A percentile compares a stretch with the other conserved stretches of the same genome.
phyloP scores from a whole-genome alignment of 2,329 filamentous ascomycete species.

The Knufia fluminis region DNA sequence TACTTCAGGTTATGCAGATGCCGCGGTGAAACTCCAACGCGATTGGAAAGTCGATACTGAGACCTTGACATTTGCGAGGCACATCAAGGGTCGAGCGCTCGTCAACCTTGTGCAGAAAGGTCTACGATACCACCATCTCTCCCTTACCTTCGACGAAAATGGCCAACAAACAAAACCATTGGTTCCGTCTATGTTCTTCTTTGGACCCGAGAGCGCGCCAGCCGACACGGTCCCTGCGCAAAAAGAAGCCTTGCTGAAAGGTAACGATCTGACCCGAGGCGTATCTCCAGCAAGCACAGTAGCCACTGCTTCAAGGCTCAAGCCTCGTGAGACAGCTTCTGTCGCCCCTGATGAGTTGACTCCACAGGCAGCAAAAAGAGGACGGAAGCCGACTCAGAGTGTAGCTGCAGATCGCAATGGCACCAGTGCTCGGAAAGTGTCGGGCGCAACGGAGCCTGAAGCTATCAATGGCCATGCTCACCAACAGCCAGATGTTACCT shows the following conservation, averaged over 20 bases:
- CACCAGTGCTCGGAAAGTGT: constrained; percentile 24
- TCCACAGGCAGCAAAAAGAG: constrained; percentile 27
- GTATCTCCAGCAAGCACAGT: constrained; percentile 7
- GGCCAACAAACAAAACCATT: constrained; percentile 23
- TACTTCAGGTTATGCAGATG: constrained; percentile 46
- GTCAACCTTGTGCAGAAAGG: constrained; percentile 56
- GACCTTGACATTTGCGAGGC: constrained; percentile 50
- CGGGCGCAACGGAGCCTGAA: constrained; percentile 17
- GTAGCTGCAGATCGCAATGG: constrained; percentile 26
- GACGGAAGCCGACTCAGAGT: constrained; percentile 20
- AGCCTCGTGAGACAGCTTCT: constrained; percentile 22
- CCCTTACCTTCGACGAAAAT: constrained; percentile 16
- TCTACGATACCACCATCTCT: constrained; percentile 44
- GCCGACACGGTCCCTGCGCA: constrained; percentile 18
- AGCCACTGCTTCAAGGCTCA: constrained; percentile 15
- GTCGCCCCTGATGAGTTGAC: constrained; percentile 23
- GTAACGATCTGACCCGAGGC: not conserved
- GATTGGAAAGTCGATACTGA: constrained; percentile 57
- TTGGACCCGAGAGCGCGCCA: constrained; percentile 36
- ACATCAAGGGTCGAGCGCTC: constrained; percentile 50
- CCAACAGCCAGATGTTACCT: constrained; percentile 16
- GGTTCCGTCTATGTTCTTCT: constrained; percentile 36
- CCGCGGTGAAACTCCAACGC: constrained; percentile 50
- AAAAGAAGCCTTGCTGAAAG: constrained; percentile 5
- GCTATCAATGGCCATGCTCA: constrained; percentile 19